Evolutionary conservation across 1,284 basidiomycete species (phyloP), one percentile per base, ranked within the genome.

Genomic region (Papiliotrema terrestris): DNA sequence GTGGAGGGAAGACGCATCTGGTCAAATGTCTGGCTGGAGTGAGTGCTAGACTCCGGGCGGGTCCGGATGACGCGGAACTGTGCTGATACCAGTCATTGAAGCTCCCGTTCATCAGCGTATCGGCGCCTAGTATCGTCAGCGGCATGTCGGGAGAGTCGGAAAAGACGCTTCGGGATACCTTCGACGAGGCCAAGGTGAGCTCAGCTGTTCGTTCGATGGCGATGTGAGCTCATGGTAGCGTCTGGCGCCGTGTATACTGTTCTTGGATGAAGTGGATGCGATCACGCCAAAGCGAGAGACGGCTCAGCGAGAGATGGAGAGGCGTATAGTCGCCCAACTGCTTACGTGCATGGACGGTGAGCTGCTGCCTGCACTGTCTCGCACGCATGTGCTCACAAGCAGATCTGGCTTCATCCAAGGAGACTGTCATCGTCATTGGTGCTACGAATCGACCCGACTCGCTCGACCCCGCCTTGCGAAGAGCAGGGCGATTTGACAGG

Each of bases 111-210:
- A 91, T 98, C 61, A 89, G 82, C 51, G 86, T 98, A 54, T 94
- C 91, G 4, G 94, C 95, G 0, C 95, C 95, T 0, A 90, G 88
- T 0, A 89, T 98, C 58, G 93, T 98, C 1, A 93, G 89, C 0
- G 95, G 95, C 1, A 97, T 98, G 87, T 96, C 91, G 0, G 95
- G 95, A 55, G 95, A 98, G 78, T 93, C 89, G 0, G 95, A 98
- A 74, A 96, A 95, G 78, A 93, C 92, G 0, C 78, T 98, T 17
- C 80, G 95, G 45, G 95, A 98, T 68, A 94, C 91, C 0, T 98
- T 98, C 70, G 95, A 97, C 42, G 91, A 96, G 74, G 93, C 92
- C 6, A 93, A 91, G 77, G 89, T 88, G 37, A 17, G 80, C 73
- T 36, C 5, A n/a, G n/a, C 9, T 22, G 8, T 8, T 5, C 15